Evolutionary conservation across 2,329 filamentous ascomycete species (phyloP).

Genomic region (Tolypocladium guangdongense): DNA sequence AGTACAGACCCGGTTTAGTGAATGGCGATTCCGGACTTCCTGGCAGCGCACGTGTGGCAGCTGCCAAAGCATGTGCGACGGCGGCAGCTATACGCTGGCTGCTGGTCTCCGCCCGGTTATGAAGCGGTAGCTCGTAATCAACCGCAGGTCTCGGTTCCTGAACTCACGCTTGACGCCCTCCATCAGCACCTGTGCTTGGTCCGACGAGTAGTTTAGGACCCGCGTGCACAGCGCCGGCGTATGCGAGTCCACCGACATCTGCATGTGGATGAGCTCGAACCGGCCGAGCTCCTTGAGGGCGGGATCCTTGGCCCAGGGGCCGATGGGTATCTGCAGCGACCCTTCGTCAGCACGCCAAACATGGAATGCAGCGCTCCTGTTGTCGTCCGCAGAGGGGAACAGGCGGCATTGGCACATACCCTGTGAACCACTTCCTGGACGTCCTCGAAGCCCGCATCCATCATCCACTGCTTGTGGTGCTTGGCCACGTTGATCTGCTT

Average conservation of each 20-base stretch:
- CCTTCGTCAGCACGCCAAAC: background rate
- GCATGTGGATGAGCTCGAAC: constrained; percentile 27
- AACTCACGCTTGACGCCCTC: constrained; percentile 29
- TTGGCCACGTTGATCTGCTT: constrained; percentile 27
- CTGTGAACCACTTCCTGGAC: constrained; percentile 18
- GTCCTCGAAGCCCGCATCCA: constrained; percentile 25
- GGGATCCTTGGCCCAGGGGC: constrained; percentile 25
- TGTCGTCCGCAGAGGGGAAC: no score
- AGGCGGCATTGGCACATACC: constrained; percentile 13
- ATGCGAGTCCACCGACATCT: constrained; percentile 31
- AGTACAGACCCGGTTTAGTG: no score
- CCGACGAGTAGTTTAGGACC: constrained; percentile 25
- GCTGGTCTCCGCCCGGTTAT: constrained; percentile 17
- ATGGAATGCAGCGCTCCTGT: no score
- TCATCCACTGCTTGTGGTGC: constrained; percentile 25
- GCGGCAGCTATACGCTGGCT: background rate
- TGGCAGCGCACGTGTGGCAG: no score
- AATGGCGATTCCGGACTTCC: no score
- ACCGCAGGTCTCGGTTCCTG: constrained; percentile 18
- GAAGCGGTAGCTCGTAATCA: constrained; percentile 24
- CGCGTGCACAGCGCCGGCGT: constrained; percentile 28
- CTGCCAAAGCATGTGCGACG: background rate
- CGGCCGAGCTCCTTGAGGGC: constrained; percentile 24
- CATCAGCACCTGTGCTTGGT: constrained; percentile 29
- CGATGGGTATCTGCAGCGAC: constrained; percentile 23